Evolutionary conservation across 2,329 filamentous ascomycete genomes (phyloP), one percentile per base, ranked within the genome.

Genomic region (Fusarium anguioides): DNA sequence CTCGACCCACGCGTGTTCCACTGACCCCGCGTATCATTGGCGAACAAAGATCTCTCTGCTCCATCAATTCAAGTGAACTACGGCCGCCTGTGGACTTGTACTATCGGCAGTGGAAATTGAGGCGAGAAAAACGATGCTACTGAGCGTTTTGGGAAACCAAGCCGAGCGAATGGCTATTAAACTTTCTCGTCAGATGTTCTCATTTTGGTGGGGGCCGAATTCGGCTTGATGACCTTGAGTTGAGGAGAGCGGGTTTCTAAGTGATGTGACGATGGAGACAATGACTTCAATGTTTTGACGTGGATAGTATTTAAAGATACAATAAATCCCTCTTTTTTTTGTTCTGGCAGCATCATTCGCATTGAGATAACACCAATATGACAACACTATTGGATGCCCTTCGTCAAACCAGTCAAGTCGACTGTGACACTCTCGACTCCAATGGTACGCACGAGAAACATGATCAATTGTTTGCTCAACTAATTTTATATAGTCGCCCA

Each of bases 401-500:
- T 5, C 75, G 76, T 5, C 45, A 72, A 37, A 56, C 59, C 33
- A 77, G 70, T 46, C 61, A 68, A 26, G 71, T 79, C 27, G 76
- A 77, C 62, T 79, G 78, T 44, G 78, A 79, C 55, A 78, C 76
- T n/a, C 73, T 79, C 15, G 77, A 79, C 26, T 55, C 64, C 14
- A 59, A 75, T 68, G 75, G 77, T 79, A 71, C 23, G 24, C 8
- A 8, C 9, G 33, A 20, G 24, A 23, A 17, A 8, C 27, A 24
- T 41, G 4, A 18, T 3, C 15, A 20, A 20, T 5, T n/a, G n/a
- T 20, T 29, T 9, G 26, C 17, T 18, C 2, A 14, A 21, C 57
- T 74, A 20, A 76, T 41, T 15, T 29, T 15, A 42, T 12, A 15
- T 23, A 77, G 77, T 78, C 26, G 75, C 75, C 26, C 65, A 70